Percentiles rank a stretch among this genome's conserved stretches.
phyloP scores from a whole-genome alignment of 1,284 basidiomycete species.

The Cystobasidiaceae sp. region DNA sequence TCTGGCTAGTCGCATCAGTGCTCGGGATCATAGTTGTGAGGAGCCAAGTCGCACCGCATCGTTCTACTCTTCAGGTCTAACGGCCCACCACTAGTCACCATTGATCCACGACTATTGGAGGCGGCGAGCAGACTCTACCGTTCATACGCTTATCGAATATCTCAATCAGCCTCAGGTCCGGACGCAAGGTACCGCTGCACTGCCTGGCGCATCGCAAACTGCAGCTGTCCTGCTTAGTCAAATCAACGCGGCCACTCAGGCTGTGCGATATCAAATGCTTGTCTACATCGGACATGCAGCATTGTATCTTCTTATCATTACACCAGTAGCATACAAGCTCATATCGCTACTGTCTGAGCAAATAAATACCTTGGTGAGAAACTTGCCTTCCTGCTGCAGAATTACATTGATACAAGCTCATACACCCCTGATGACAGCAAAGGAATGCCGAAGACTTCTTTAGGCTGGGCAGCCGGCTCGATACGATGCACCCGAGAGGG shows the following conservation, averaged over 20 bases:
- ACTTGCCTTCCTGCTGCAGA: no score
- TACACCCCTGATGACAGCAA: neutral
- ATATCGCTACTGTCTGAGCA: constrained; percentile 11
- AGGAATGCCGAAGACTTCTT: constrained; percentile 27
- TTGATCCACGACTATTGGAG: constrained; percentile 25
- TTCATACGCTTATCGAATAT: constrained; percentile 1
- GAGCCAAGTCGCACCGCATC: no score
- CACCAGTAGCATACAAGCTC: constrained; percentile 15
- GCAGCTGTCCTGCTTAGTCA: neutral
- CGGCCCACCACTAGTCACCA: neutral
- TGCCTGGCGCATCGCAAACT: neutral
- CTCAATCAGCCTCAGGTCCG: neutral
- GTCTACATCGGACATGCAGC: constrained; percentile 14
- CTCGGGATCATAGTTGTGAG: constrained; percentile 12
- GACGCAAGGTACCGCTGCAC: neutral
- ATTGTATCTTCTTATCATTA: constrained; percentile 1
- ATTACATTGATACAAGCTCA: no score
- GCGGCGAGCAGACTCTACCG: neutral
- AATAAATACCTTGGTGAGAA: constrained; percentile 19
- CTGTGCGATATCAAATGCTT: neutral
- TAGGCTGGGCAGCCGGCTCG: constrained; percentile 10
- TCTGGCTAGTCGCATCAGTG: constrained; percentile 18
- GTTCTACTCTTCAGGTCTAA: neutral
- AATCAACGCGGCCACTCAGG: neutral
- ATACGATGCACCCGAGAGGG: neutral